Evolutionary conservation across 495 filamentous ascomycete species (phyloP), one percentile per base, ranked within the genome.

Genomic region (Neurospora tetrasperma): DNA sequence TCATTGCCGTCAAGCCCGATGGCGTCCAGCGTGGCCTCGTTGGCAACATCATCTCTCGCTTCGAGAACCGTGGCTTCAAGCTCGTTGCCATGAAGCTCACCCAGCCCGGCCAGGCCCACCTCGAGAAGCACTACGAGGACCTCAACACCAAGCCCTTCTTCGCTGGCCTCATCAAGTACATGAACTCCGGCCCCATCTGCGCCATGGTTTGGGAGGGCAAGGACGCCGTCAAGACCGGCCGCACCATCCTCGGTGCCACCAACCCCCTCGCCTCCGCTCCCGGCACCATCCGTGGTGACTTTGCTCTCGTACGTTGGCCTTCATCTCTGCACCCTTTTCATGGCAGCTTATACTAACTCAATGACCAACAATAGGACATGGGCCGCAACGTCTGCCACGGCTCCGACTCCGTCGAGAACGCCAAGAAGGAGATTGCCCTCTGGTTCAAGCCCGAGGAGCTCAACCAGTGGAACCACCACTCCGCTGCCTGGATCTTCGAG

Each of bases 301-400:
- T 46, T 20, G 39, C 31, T 31, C 48, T 20, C 59, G 48, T 62
- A 72, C 14, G 75, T 72, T 78, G 74, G 76, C 23, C 27, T 71
- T 14, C 42, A 43, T 43, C 42, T 43, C 42, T 43, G 42, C 76
- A 11, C 48, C 43, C 69, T 18, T n/a, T 40, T 31, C 18, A 14
- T 12, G 18, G 20, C n/a, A 35, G 73, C 38, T 39, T 2, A 10
- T 41, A 5, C 75, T 79, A 70, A 76, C 54, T 27, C 5, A 8
- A 3, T 38, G 20, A 41, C 7, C 71, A 70, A 76, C 71, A 69
- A 76, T 77, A 71, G 79, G 85, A 94, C 80, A 92, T 96, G 79
- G 96, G 96, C 86, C 94, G 96, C 82, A 99, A 99, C 88, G 93
- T 99, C 85, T 98, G 96, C 90, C 96, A 99, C 89, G 96, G 96